Evolutionary conservation across 176 grass and related monocot species (phyloP).

Genomic region (Phragmites australis): DNA sequence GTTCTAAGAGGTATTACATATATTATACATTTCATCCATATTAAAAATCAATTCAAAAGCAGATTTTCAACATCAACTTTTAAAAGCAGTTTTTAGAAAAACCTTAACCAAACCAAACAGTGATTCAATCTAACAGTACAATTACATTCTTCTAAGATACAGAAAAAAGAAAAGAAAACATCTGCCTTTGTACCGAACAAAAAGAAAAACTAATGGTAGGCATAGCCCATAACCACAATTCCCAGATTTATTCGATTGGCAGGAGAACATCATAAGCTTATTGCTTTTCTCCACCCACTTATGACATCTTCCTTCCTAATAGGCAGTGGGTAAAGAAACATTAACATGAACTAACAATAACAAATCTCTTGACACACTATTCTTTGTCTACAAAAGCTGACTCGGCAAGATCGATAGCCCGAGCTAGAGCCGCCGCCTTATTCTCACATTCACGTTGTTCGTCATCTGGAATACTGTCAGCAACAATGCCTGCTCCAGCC

Average conservation of each 20-base stretch:
- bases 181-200: background rate
- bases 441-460: slow-evolving; percentile 90
- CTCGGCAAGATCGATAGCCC: slow-evolving; percentile 89
- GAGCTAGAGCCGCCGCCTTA: slow-evolving; percentile 79
- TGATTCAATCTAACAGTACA: background rate
- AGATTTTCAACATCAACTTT: too few relatives aligned
- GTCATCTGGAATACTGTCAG: slow-evolving; percentile 86
- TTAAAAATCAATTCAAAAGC: too few relatives aligned
- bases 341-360: slow-evolving; percentile 8
- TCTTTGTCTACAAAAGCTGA: slow-evolving; percentile 76
- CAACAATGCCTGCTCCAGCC: slow-evolving; percentile 88
- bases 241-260: slow-evolving; percentile 33
- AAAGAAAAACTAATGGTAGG: background rate
- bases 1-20: too few relatives aligned
- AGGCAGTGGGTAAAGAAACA: slow-evolving; percentile 26
- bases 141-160: background rate
- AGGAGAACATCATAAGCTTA: background rate
- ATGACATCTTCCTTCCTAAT: slow-evolving; percentile 4
- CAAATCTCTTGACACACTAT: slow-evolving; percentile 5
- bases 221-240: background rate
- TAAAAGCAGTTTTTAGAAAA: too few relatives aligned
- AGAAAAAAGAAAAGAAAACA: background rate
- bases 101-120: too few relatives aligned
- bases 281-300: slow-evolving; percentile 24
- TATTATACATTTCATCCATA: too few relatives aligned